Conservation (phyloP, 2,329 filamentous ascomycete species). For the Pestalotiopsis fici region DNA sequence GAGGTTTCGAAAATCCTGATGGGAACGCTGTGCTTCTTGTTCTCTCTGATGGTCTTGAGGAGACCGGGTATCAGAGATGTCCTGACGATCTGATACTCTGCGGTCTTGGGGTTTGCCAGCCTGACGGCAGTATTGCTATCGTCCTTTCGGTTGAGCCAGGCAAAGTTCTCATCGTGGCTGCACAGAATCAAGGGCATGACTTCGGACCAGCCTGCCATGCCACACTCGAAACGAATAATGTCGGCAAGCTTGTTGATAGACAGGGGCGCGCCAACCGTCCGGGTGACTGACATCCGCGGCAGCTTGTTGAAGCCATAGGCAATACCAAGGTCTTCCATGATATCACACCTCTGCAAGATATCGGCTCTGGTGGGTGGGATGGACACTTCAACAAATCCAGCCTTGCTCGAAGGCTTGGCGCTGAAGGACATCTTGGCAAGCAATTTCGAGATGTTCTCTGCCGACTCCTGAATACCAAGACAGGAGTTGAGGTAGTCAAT, state of each 20-base stretch:
- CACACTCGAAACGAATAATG: constrained; percentile 84
- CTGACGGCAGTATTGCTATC: constrained; percentile 70
- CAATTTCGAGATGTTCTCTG: constrained; percentile 75
- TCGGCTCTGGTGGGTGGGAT: constrained; percentile 91
- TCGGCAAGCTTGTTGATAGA: constrained; percentile 93
- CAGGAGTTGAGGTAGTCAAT: constrained; percentile 93
- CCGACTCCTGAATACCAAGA: constrained; percentile 77
- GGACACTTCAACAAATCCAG: constrained; percentile 75
- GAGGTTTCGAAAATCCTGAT: constrained; percentile 80
- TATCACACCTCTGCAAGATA: constrained; percentile 92
- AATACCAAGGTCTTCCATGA: constrained; percentile 98
- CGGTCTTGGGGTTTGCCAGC: constrained; percentile 77
- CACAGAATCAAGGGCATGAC: constrained; percentile 96
- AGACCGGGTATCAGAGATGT: constrained; percentile 74
- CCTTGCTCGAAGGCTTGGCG: constrained; percentile 72
- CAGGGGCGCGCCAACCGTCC: constrained; percentile 83
- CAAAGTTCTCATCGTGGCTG: constrained; percentile 98
- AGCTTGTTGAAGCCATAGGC: constrained; percentile 98
- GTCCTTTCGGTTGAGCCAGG: constrained; percentile 80
- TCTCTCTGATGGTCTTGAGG: constrained; percentile 78
- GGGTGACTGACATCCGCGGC: constrained; percentile 82
- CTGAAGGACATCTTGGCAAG: constrained; percentile 86
- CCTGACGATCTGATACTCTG: constrained; percentile 79
- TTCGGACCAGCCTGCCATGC: constrained; percentile 95
- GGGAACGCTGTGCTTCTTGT: constrained; percentile 73